Conservation (phyloP, 2,329 filamentous ascomycete genomes). For the Nothomitra cinnamomea region DNA sequence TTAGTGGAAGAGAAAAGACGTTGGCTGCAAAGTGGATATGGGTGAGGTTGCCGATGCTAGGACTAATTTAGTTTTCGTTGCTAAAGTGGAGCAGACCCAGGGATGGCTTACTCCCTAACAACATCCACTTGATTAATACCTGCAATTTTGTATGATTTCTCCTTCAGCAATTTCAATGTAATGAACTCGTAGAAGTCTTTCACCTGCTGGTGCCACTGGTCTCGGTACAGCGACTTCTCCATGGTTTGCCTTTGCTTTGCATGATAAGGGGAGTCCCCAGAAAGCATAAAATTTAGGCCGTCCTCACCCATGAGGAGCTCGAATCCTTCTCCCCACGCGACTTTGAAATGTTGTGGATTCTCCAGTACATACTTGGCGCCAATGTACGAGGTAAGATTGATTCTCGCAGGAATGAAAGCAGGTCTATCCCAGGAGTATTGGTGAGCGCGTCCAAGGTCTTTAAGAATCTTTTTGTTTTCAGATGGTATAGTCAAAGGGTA, state of each 20-base stretch:
- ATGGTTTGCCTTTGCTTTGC: slow-evolving; percentile 29
- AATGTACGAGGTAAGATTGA: slow-evolving; percentile 43
- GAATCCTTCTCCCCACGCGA: slow-evolving; percentile 47
- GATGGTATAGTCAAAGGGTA: slow-evolving; percentile 54
- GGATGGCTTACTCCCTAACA: slow-evolving; percentile 33
- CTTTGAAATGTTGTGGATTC: slow-evolving; percentile 42
- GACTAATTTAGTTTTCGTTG: not conserved
- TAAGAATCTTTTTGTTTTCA: slow-evolving; percentile 57
- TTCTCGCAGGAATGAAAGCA: slow-evolving; percentile 27
- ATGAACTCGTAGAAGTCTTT: slow-evolving; percentile 50
- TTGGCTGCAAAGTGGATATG: slow-evolving; percentile 38
- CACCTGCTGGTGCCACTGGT: slow-evolving; percentile 30
- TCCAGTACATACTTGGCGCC: slow-evolving; percentile 45
- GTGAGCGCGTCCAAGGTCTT: slow-evolving; percentile 45
- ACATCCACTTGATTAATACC: slow-evolving; percentile 52
- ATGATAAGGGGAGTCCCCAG: slow-evolving; percentile 24
- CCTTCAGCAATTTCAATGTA: slow-evolving; percentile 41
- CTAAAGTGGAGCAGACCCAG: not conserved
- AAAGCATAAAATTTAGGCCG: slow-evolving; percentile 38
- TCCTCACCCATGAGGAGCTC: slow-evolving; percentile 43
- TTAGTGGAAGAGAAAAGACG: slow-evolving; percentile 37
- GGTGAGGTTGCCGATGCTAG: slow-evolving; percentile 31
- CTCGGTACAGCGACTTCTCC: slow-evolving; percentile 22
- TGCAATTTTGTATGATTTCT: slow-evolving; percentile 48
- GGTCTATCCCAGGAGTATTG: slow-evolving; percentile 56